A percentile compares a stretch with the other conserved stretches of the same genome.
phyloP scores from a whole-genome alignment of 2,329 filamentous ascomycete genomes.

The Neophaeococcomyces aloes region DNA sequence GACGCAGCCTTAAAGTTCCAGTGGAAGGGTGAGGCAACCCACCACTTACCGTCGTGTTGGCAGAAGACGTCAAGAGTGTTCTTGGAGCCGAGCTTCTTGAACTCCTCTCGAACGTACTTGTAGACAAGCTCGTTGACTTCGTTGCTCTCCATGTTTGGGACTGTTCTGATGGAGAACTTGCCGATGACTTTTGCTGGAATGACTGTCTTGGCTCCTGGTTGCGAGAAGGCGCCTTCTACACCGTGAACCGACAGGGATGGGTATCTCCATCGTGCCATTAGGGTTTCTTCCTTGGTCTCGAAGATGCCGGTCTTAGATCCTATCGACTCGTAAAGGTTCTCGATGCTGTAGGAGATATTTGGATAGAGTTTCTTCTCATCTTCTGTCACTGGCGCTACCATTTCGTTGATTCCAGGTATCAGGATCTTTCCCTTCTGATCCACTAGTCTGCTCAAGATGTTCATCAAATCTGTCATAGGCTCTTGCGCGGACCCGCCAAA shows the following conservation, averaged over 20 bases:
- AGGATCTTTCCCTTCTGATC: conserved; percentile 85
- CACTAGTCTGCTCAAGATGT: conserved; percentile 71
- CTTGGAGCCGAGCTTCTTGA: conserved; percentile 80
- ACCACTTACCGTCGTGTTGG: conserved; percentile 95
- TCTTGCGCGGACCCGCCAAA: conserved; percentile 95
- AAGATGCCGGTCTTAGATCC: conserved; percentile 82
- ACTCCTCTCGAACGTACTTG: conserved; percentile 72
- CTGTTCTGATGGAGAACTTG: conserved; percentile 96
- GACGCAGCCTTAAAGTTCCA: conserved; percentile 95
- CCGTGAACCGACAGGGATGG: conserved; percentile 92
- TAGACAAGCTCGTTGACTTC: conserved; percentile 77
- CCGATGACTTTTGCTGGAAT: conserved; percentile 96
- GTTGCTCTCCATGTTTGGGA: conserved; percentile 92
- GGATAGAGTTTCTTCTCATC: conserved; percentile 85
- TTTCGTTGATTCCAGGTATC: conserved; percentile 86
- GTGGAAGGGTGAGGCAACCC: conserved; percentile 94
- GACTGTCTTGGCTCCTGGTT: conserved; percentile 91
- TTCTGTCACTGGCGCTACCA: conserved; percentile 77
- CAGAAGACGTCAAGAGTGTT: conserved; percentile 74
- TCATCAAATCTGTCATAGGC: conserved; percentile 92
- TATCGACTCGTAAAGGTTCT: conserved; percentile 82
- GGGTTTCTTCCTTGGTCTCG: conserved; percentile 76
- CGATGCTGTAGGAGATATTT: conserved; percentile 88
- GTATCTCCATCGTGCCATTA: conserved; percentile 94
- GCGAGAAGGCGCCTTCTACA: conserved; percentile 86